These are phyloP conservation scores for Spathaspora girioi DNA, from an alignment of 805 yeast genomes.

Conservation along the genomic window DNA sequence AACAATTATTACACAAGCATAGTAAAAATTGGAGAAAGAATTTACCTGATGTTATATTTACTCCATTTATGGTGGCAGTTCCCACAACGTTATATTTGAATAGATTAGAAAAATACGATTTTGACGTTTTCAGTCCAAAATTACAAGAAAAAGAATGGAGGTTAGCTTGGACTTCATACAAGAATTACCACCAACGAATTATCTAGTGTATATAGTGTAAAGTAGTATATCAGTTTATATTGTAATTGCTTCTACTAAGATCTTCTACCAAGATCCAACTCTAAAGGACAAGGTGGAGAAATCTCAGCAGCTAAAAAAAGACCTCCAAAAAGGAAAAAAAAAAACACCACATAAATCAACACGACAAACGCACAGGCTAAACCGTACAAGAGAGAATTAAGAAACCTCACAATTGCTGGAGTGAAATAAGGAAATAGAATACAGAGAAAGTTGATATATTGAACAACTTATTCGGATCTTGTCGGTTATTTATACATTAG, in stretches of 20 bases:
- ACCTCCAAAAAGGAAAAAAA: background rate
- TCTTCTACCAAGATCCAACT: background rate
- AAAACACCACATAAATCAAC: background rate
- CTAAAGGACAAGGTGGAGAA: background rate
- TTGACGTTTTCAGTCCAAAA: conserved; percentile 50
- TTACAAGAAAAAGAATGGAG: conserved; percentile 58
- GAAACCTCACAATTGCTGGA: no score
- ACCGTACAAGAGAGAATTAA: no score
- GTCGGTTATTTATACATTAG: background rate
- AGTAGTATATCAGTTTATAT: background rate
- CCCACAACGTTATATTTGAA: conserved; percentile 64
- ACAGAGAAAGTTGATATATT: no score
- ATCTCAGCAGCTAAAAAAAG: no score
- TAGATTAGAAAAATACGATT: conserved; percentile 58
- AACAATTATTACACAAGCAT: conserved; percentile 21
- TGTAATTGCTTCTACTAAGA: background rate
- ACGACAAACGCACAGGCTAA: no score
- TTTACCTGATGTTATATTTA: conserved; percentile 60
- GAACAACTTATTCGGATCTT: background rate
- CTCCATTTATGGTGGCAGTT: conserved; percentile 64
- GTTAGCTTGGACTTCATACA: conserved; percentile 58
- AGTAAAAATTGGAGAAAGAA: conserved; percentile 39
- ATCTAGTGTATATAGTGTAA: conserved; percentile 17
- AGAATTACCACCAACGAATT: conserved; percentile 38
- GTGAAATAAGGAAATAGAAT: no score